Evolutionary conservation across 108 stramenopile genomes (phyloP), one percentile per base, ranked within the genome.

Genomic region (Pseudonitzschia multiseries): DNA sequence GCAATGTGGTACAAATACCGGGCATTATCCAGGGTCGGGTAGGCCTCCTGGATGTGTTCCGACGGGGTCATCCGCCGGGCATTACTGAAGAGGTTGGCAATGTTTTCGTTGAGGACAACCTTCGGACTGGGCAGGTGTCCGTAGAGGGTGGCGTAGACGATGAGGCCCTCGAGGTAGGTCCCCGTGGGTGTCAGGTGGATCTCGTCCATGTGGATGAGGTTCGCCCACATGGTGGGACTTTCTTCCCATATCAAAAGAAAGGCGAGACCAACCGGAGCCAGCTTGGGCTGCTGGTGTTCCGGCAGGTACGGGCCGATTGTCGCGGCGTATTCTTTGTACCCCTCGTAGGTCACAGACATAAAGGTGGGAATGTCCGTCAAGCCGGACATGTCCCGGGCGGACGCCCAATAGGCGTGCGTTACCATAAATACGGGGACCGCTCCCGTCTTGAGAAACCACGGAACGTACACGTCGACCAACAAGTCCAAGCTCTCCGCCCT

Each of bases 241-340:
- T 83, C 79, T 65, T 83, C 79, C 60, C 67, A 83, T 3, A 86
- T 70, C 44, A 76, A 53, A n/a, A 83, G 52, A 78, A 74, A 86
- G 15, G 81, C 85, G 8, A 81, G 64, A 20, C 82, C 81, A 8
- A 83, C 79, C 8, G 85, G 85, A 18, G 85, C 85, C n/a, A 86
- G 69, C 22, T 71, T 42, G 6, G 85, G 72, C 52, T 80, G 43
- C 60, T 78, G 77, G 21, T 57, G 36, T 9, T 46, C 31, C 0
- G 81, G 84, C 24, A 86, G 57, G 26, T 36, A 27, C 31, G 28
- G 13, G 29, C 29, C 44, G 15, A 81, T 68, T 4, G 68, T 28
- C 27, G 40, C 46, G 17, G 78, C 85, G 68, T 86, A 86, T 41
- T 80, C 56, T 13, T 40, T 71, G 56, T 72, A 82, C 52, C 84